Conservation (phyloP, 306 rosid species). For the Rosa multiflora region DNA sequence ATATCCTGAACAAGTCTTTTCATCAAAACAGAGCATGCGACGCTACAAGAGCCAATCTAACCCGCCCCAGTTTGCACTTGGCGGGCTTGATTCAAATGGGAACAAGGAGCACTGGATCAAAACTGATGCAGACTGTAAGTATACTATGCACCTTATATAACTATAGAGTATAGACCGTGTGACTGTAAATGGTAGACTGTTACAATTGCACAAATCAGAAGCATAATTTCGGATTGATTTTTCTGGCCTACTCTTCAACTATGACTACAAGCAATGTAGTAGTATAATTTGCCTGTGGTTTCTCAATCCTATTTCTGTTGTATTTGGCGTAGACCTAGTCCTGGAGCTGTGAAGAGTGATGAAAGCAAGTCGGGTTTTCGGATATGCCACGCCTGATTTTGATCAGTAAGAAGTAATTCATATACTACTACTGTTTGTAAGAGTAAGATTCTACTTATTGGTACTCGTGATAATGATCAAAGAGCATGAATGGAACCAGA, state of each 20-base stretch:
- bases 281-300: background rate
- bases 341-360: conserved; percentile 68
- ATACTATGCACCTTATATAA: background rate
- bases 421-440: conserved; percentile 6
- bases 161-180: background rate
- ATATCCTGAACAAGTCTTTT: conserved; percentile 41
- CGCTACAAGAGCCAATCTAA: conserved; percentile 50
- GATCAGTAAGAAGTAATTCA: conserved; percentile 26
- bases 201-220: background rate
- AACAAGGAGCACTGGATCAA: conserved; percentile 87
- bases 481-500: background rate
- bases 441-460: conserved; percentile 28
- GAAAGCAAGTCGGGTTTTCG: conserved; percentile 28
- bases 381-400: conserved; percentile 7
- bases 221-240: background rate
- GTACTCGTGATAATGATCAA: conserved; percentile 6
- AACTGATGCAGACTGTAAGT: conserved; percentile 93
- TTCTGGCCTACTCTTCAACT: background rate
- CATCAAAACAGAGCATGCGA: conserved; percentile 44
- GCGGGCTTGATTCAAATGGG: conserved; percentile 53
- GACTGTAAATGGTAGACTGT: background rate
- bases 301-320: conserved; percentile 21
- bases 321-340: conserved; percentile 61
- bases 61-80: conserved; percentile 42
- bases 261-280: background rate